These are phyloP conservation scores for Neoascochyta sp. DNA, from an alignment of 2,329 filamentous ascomycete genomes.

Conservation along the genomic window DNA sequence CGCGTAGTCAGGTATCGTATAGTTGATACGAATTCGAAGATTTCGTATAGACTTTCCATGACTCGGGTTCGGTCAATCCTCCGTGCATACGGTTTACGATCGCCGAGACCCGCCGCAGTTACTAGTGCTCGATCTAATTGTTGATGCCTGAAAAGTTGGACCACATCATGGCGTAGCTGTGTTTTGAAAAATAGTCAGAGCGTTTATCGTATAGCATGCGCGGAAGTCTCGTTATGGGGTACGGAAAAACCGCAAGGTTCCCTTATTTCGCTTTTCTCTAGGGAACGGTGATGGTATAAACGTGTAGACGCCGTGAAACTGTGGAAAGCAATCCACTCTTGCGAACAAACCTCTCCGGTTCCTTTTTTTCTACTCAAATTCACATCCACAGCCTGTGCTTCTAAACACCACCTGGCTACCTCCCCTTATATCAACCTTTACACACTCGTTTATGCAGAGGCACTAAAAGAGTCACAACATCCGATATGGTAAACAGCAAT, in stretches of 20 bases:
- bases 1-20: too few species aligned
- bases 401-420: background rate
- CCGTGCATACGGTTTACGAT: slow-evolving; percentile 4
- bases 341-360: background rate
- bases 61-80: too few species aligned
- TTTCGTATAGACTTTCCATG: too few species aligned
- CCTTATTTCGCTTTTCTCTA: background rate
- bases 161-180: slow-evolving; percentile 5
- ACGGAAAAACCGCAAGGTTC: slow-evolving; percentile 1
- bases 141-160: slow-evolving; percentile 1
- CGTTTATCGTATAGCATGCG: slow-evolving; percentile 8
- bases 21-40: too few species aligned
- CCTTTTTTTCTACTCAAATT: background rate
- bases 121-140: background rate
- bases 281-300: slow-evolving; percentile 1
- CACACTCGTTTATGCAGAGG: too few species aligned
- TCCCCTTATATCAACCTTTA: too few species aligned
- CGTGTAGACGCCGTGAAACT: background rate
- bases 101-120: background rate
- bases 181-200: slow-evolving; percentile 5
- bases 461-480: too few species aligned
- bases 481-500: slow-evolving; percentile 10
- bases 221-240: slow-evolving; percentile 6
- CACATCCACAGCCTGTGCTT: background rate
- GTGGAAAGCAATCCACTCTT: background rate